phyloP scores from a whole-genome alignment of 257 asterid species.

The Nicotiana noctiflora region DNA sequence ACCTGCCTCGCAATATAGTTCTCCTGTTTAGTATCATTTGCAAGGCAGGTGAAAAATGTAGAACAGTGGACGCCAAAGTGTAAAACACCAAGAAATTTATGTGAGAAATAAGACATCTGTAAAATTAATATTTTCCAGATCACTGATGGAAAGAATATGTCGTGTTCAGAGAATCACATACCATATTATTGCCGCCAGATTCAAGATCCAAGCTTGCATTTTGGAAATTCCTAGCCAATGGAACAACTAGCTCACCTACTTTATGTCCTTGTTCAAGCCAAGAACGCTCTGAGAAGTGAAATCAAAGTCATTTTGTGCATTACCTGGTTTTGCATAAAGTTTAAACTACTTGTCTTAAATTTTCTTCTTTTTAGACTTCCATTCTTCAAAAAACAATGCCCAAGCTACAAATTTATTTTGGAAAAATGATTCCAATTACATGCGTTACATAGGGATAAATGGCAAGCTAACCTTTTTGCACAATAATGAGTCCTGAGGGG shows the following conservation, averaged over 20 bases:
- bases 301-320: conserved; percentile 6
- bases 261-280: conserved; percentile 72
- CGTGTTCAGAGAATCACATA: conserved; percentile 11
- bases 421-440: background rate
- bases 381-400: background rate
- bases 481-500: conserved; percentile 56
- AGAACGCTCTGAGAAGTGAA: conserved; percentile 41
- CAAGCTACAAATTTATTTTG: background rate
- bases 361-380: background rate
- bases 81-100: background rate
- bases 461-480: conserved; percentile 46
- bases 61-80: background rate
- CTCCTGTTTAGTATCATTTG: background rate
- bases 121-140: background rate
- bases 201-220: conserved; percentile 46
- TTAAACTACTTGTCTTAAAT: background rate
- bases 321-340: background rate
- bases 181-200: conserved; percentile 35
- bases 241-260: conserved; percentile 73
- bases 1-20: background rate
- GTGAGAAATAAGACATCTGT: background rate
- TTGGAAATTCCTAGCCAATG: conserved; percentile 68
- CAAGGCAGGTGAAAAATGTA: background rate
- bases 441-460: background rate
- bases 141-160: background rate